Base-by-base conservation (phyloP, 495 filamentous ascomycete genomes). In the Barbatosphaeria neglecta region DNA sequence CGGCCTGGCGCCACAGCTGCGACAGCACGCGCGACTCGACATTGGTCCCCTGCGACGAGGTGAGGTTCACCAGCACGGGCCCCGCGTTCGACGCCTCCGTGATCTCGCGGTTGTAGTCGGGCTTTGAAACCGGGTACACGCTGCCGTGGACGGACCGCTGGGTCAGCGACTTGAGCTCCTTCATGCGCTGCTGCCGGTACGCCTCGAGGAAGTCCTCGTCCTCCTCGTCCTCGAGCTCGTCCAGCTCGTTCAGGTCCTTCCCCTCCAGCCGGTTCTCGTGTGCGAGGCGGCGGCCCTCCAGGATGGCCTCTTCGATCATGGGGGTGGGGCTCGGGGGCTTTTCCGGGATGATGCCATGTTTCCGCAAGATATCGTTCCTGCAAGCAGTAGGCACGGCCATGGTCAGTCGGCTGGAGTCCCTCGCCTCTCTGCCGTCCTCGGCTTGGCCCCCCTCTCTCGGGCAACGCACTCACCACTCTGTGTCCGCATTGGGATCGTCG, bases 281-380 rank as follows among this genome's bases (percentile, higher is more conserved):
- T 33, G 87, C 88, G 40, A 87, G 72, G 51, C 76, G 72, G 43
- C 84, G 77, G 6, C 84, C 92, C 65, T 90, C 84, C 35, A 80
- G 60, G 37, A 97, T 74, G n/a, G 92, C 92, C 73, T 96, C 93
- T 67, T 97, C 85, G 56, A 99, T 94, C 51, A 92, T 75, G 13
- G 89, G 87, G 17, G 92, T 94, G 1, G 90, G 90, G 37, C 89
- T 93, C 15, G 90, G 86, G 1, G 90, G 88, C 63, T 94, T 96
- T 59, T 96, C 90, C 11, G 92, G 92, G 46, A 99, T 97, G 44
- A 99, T 70, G 35, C 86, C 86, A 67, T 97, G 88, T 62, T 94
- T 89, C 46, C 92, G 87, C 42, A 99, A 86, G 58, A 99, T 99
- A 50, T 99, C 92, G 58, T 99, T 99, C 90, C 90, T 96, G 60